Conservation (phyloP, 2,329 filamentous ascomycete genomes). For the Aspergillus sp. region DNA sequence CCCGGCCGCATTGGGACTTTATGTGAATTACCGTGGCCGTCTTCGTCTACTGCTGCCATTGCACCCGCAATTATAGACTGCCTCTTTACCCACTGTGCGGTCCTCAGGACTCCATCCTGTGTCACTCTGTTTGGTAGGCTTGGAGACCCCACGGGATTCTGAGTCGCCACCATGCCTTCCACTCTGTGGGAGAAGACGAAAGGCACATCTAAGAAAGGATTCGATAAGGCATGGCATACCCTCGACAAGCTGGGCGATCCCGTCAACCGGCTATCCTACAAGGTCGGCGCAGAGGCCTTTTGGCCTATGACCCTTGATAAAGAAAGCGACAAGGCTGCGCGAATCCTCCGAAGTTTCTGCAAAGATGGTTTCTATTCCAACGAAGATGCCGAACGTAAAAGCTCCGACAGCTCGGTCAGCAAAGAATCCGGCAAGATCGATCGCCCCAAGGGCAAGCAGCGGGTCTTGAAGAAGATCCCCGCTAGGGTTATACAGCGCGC, state of each 20-base stretch:
- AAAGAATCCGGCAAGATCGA: constrained; percentile 48
- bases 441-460: constrained; percentile 61
- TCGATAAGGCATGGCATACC: constrained; percentile 70
- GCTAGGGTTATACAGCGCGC: constrained; percentile 82
- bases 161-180: constrained; percentile 44
- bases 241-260: constrained; percentile 71
- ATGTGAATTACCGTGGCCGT: constrained; percentile 21
- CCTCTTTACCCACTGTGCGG: not conserved
- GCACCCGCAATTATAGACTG: constrained; percentile 15
- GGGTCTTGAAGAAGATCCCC: constrained; percentile 79
- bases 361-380: constrained; percentile 72
- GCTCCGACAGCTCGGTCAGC: constrained; percentile 27
- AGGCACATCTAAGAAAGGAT: constrained; percentile 61
- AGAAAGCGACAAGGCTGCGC: constrained; percentile 87
- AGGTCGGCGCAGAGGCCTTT: constrained; percentile 77
- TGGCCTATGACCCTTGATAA: constrained; percentile 84
- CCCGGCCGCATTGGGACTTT: constrained; percentile 18
- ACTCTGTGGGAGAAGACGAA: constrained; percentile 59
- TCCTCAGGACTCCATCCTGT: constrained; percentile 7
- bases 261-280: constrained; percentile 79
- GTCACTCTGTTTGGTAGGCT: not conserved
- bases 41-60: constrained; percentile 5
- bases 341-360: constrained; percentile 88
- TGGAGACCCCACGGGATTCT: not conserved
- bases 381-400: constrained; percentile 51